A percentile compares a stretch with the other conserved stretches of the same genome.
These are phyloP conservation scores for Euclidium syriacum DNA, from an alignment of 345 rosid genomes.

Conservation along the genomic window DNA sequence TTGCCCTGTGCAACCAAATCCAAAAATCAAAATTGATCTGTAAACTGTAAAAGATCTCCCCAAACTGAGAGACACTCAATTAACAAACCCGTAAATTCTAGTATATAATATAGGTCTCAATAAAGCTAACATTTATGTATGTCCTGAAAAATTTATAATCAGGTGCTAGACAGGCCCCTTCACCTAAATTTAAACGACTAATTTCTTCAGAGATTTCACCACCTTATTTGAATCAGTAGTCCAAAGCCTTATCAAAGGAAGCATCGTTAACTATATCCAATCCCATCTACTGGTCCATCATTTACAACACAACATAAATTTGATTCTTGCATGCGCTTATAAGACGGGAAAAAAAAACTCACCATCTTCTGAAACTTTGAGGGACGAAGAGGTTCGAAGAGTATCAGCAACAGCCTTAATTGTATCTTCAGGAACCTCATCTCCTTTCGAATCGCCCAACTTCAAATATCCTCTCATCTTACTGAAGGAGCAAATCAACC, in stretches of 20 bases:
- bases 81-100: background rate
- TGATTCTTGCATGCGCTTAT: background rate
- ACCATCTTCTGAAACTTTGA: slow-evolving; percentile 93
- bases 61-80: background rate
- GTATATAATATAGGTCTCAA: background rate
- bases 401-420: slow-evolving; percentile 76
- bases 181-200: background rate
- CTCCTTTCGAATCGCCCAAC: slow-evolving; percentile 55
- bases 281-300: background rate
- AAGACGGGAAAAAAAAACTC: slow-evolving; percentile 14
- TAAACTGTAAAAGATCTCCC: background rate
- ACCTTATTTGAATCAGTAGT: background rate
- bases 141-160: background rate
- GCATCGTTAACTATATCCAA: background rate
- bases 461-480: slow-evolving; percentile 85
- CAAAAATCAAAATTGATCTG: background rate
- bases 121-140: background rate
- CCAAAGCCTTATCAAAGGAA: background rate
- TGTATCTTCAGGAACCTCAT: slow-evolving; percentile 67
- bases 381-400: slow-evolving; percentile 61
- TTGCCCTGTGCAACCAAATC: slow-evolving; percentile 42
- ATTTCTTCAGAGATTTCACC: background rate
- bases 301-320: background rate
- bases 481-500: slow-evolving; percentile 84
- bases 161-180: background rate